Conservation (phyloP, 1,284 basidiomycete genomes). For the Prillingera fragicola region DNA sequence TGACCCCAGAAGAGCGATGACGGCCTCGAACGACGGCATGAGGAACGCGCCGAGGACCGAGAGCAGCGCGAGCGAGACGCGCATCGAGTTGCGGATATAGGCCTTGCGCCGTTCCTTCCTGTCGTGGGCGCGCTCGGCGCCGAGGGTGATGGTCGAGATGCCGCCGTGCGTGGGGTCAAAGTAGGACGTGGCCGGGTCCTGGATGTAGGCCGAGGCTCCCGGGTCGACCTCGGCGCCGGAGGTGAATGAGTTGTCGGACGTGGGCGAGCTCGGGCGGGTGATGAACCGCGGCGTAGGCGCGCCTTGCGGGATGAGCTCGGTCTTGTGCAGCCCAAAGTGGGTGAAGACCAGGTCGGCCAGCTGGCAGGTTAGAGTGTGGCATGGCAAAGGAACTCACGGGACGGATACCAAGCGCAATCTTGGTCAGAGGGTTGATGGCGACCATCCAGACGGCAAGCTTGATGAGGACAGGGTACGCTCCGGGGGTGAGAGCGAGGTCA, state of each 20-base stretch:
- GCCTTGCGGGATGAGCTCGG: slow-evolving; percentile 31
- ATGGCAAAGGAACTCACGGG: slow-evolving; percentile 56
- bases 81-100: slow-evolving; percentile 56
- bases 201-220: neutral
- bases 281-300: slow-evolving; percentile 29
- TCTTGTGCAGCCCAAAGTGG: slow-evolving; percentile 35
- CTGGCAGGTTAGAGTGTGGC: slow-evolving; percentile 15
- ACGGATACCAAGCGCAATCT: slow-evolving; percentile 75
- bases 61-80: slow-evolving; percentile 57
- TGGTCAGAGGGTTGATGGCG: slow-evolving; percentile 54
- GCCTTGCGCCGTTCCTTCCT: slow-evolving; percentile 47
- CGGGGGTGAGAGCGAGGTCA: slow-evolving; percentile 70
- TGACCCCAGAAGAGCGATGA: slow-evolving; percentile 81
- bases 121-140: slow-evolving; percentile 43
- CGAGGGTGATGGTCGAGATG: slow-evolving; percentile 66
- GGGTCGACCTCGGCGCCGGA: neutral
- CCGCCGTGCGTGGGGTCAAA: too few relatives aligned
- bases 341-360: slow-evolving; percentile 38
- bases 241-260: neutral
- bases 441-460: slow-evolving; percentile 77
- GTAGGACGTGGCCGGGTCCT: slow-evolving; percentile 1
- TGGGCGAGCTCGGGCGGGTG: slow-evolving; percentile 21
- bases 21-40: slow-evolving; percentile 76
- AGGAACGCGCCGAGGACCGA: slow-evolving; percentile 67
- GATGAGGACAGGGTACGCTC: slow-evolving; percentile 68